A percentile compares a stretch with the other conserved stretches of the same genome.
phyloP scores from a whole-genome alignment of 192 early-diverging fungal species.

The Coemansia sp. region DNA sequence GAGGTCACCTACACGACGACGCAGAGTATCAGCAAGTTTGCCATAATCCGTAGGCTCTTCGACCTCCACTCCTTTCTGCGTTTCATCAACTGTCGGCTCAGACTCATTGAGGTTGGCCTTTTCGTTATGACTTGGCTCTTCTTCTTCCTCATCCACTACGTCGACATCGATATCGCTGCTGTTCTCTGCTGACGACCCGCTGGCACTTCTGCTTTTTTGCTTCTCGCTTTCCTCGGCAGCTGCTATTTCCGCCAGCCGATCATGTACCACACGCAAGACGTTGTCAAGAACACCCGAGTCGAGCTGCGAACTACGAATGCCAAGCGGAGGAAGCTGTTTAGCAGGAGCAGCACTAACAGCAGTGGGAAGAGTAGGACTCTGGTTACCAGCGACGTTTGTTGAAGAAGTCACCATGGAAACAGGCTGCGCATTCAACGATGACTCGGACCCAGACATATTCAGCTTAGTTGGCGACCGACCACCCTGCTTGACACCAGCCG shows the following conservation, averaged over 20 bases:
- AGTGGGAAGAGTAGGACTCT: neutral
- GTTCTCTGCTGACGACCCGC: too few relatives aligned
- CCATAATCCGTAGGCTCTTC: slow-evolving; percentile 46
- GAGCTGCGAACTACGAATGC: neutral
- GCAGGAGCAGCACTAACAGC: slow-evolving; percentile 3
- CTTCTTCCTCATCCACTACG: slow-evolving; percentile 22
- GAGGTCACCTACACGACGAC: slow-evolving; percentile 31
- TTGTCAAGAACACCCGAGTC: slow-evolving; percentile 34
- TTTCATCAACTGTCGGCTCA: too few relatives aligned
- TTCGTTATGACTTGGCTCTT: too few relatives aligned
- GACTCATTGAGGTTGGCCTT: too few relatives aligned
- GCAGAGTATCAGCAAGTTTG: slow-evolving; percentile 29
- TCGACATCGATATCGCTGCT: slow-evolving; percentile 14
- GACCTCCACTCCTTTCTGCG: slow-evolving; percentile 27
- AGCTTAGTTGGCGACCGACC: slow-evolving; percentile 2
- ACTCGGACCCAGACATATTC: neutral
- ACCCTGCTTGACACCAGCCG: neutral
- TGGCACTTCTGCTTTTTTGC: too few relatives aligned
- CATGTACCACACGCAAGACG: slow-evolving; percentile 41
- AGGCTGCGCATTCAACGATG: neutral
- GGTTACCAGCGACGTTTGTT: neutral
- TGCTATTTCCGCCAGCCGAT: slow-evolving; percentile 36
- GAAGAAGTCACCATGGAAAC: neutral
- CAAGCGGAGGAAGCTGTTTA: neutral
- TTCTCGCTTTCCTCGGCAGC: slow-evolving; percentile 22